Evolutionary conservation across 1,284 basidiomycete genomes (phyloP).

Genomic region (Marasmius fiardii): DNA sequence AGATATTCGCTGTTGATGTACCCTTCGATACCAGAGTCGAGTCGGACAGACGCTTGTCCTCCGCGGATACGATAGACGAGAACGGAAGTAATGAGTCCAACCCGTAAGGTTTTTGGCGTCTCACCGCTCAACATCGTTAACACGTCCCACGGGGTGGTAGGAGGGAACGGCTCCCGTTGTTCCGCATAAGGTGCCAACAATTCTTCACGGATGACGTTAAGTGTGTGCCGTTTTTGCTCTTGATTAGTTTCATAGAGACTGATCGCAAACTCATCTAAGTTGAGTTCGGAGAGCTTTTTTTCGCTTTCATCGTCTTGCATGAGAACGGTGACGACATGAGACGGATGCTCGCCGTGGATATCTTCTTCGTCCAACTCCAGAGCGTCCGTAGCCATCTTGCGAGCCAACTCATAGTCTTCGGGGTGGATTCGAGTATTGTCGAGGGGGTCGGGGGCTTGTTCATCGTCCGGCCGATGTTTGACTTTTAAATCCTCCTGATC

Average conservation of each 20-base stretch:
- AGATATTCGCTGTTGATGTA: conserved; percentile 70
- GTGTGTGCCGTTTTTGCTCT: conserved; percentile 84
- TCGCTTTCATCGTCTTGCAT: conserved; percentile 83
- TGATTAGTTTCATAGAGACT: conserved; percentile 84
- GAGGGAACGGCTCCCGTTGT: conserved; percentile 63
- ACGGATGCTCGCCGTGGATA: conserved; percentile 86
- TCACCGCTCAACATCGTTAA: conserved; percentile 97
- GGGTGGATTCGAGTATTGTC: conserved; percentile 97
- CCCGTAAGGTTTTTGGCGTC: conserved; percentile 74
- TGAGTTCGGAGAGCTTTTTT: conserved; percentile 87
- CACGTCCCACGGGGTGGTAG: conserved; percentile 77
- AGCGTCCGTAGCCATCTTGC: conserved; percentile 98
- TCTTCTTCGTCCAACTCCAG: conserved; percentile 96
- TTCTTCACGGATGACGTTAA: conserved; percentile 88
- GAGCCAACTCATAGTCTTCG: conserved; percentile 96
- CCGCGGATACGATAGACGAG: conserved; percentile 61
- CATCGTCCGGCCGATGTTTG: conserved; percentile 70
- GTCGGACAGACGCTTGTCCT: conserved; percentile 58
- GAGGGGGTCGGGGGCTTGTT: conserved; percentile 82
- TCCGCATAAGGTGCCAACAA: conserved; percentile 87
- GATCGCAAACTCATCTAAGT: conserved; percentile 94
- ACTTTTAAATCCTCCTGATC: conserved; percentile 57
- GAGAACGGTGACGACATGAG: conserved; percentile 80
- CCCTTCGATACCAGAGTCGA: conserved; percentile 94
- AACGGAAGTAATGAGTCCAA: conserved; percentile 85